These are phyloP conservation scores for Scheffersomyces segobiensis DNA, from an alignment of 1,139 yeast species.

Conservation along the genomic window DNA sequence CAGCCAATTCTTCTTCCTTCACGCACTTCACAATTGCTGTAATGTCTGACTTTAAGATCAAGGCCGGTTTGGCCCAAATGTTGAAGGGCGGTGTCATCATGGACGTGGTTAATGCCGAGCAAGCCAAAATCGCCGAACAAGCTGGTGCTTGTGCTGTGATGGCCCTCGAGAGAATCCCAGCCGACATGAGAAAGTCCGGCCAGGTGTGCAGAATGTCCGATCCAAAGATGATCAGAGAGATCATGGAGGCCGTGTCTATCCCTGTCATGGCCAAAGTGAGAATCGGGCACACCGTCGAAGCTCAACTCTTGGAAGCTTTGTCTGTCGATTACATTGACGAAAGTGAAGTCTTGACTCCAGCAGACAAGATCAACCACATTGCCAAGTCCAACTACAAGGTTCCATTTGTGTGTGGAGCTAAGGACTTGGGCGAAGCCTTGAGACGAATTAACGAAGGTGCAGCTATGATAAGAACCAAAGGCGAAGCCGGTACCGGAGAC, in stretches of 20 bases:
- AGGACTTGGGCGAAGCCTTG: conserved; percentile 80
- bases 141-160: conserved; percentile 93
- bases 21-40: background rate
- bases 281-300: conserved; percentile 84
- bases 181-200: conserved; percentile 82
- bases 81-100: conserved; percentile 65
- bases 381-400: conserved; percentile 61
- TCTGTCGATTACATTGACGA: conserved; percentile 84
- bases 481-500: conserved; percentile 91
- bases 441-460: conserved; percentile 84
- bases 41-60: conserved; percentile 60
- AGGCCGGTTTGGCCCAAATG: conserved; percentile 88
- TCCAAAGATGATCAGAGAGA: conserved; percentile 76
- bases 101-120: conserved; percentile 56
- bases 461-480: conserved; percentile 85
- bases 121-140: conserved; percentile 65
- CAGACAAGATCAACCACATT: conserved; percentile 71
- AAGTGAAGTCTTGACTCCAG: conserved; percentile 82
- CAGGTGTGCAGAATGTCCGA: conserved; percentile 89
- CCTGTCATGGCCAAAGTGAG: conserved; percentile 90
- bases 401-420: conserved; percentile 88
- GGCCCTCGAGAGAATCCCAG: conserved; percentile 87
- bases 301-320: conserved; percentile 72
- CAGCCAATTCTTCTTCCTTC: background rate
- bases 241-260: conserved; percentile 70